Evolutionary conservation across 495 filamentous ascomycete genomes (phyloP).

Genomic region (Annulohypoxylon bovei): DNA sequence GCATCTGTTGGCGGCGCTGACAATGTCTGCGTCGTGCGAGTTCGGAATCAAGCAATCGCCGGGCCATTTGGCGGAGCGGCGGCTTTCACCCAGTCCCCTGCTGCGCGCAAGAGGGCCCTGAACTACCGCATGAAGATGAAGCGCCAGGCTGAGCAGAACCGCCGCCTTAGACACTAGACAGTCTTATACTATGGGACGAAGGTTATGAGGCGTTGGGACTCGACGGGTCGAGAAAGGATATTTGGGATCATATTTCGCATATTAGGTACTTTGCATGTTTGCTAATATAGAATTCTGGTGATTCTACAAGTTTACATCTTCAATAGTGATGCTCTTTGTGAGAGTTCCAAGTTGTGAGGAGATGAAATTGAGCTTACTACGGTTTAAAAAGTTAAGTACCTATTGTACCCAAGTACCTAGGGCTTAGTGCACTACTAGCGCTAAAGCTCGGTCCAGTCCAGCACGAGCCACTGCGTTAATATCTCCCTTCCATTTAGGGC

Average conservation of each 20-base stretch:
- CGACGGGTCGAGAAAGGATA: background rate
- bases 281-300: slow-evolving; percentile 20
- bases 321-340: background rate
- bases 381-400: no score
- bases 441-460: slow-evolving; percentile 7
- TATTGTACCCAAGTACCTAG: background rate
- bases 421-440: slow-evolving; percentile 5
- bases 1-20: slow-evolving; percentile 60
- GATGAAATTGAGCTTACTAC: background rate
- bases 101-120: slow-evolving; percentile 58
- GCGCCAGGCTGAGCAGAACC: slow-evolving; percentile 45
- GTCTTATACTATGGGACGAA: background rate
- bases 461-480: slow-evolving; percentile 23
- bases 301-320: slow-evolving; percentile 1
- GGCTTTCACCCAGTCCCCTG: slow-evolving; percentile 60
- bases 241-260: slow-evolving; percentile 1
- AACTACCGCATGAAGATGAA: slow-evolving; percentile 55
- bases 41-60: slow-evolving; percentile 64
- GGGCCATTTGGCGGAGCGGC: slow-evolving; percentile 70
- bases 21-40: slow-evolving; percentile 67
- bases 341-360: no score
- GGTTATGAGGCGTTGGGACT: slow-evolving; percentile 18
- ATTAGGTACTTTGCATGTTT: background rate
- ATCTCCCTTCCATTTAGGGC: background rate
- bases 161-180: slow-evolving; percentile 21